Base-by-base conservation (phyloP, 202 grass and related monocot genomes). In the Panicum virgatum region DNA sequence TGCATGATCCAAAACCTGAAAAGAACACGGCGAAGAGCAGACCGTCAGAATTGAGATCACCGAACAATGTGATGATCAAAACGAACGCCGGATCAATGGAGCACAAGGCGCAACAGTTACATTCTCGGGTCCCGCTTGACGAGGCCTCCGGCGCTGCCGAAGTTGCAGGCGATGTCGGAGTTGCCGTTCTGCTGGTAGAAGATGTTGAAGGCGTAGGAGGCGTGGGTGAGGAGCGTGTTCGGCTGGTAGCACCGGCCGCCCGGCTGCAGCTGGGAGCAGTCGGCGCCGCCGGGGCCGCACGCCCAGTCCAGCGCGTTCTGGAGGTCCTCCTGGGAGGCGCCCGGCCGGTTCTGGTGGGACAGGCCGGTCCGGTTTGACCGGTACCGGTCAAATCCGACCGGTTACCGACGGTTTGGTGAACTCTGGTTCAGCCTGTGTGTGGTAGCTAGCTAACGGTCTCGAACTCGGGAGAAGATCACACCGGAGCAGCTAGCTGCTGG, bases 101-200 rank as follows among this genome's bases (percentile, higher is more conserved):
- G 36, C 12, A 61, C 13, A 66, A 26, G 14, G 4, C 11, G 1
- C 3, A 13, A 58, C 8, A 6, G 20, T 9, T 20, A 27, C 37
- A 8, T 91, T 95, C 96, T 98, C 11, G 96, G 92, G 76, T 98
- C 80, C 46, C 87, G 92, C 54, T 85, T 92, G 44, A 79, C 91
- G 86, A 93, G 69, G 54, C 87, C 58, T 4, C 86, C 96, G 0
- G 96, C 85, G 38, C 96, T 92, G 20, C 96, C 96, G 23, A 98
- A 95, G 84, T 98, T 93, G 86, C 96, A 98, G 9, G 96, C 89
- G 48, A 98, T 83, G 73, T 93, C 96, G 4, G 89, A 91, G 70
- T 95, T 98, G 60, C 96, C 96, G 47, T 95, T 98, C 82, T 98
- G 92, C 90, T 98, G 96, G 80, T 98, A 98, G 89, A 95, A 95